Base-by-base conservation (phyloP, 805 yeast species). In the Candida succiphila region DNA sequence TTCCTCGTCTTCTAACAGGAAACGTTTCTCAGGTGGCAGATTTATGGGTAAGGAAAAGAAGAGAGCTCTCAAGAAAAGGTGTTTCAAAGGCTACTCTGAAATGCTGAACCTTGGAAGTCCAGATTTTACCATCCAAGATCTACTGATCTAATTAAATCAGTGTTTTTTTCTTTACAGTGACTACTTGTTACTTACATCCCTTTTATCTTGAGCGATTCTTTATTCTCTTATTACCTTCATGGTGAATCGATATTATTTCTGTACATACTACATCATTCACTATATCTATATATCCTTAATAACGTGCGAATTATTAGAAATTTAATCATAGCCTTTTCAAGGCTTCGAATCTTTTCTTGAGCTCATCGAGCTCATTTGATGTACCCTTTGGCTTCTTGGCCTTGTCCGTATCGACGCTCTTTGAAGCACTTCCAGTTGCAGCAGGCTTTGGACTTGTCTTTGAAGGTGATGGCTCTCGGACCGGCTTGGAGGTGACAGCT, bases 291-390 rank as follows among this genome's bases (percentile, higher is more conserved):
- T 28, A 19, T 14, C 8, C 13, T n/a, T 17, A 17, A 7, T 8
- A 8, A 21, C 10, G 23, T 21, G 10, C 10, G 23, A 21, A 12
- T 13, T 12, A 24, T 6, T 24, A 24, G 14, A 5, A 13, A 7
- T 7, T 18, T 16, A 8, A 5, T 34, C 36, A 52, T n/a, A 41
- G 19, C 34, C 69, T 63, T 40, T 76, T 82, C 41, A 87, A 60
- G 2, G 88, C 88, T n/a, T 79, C 89, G 56, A 83, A 82, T 34
- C 94, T 60, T 37, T 75, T 79, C 48, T 72, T 70, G 34, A 83
- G 55, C 5, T 71, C 78, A 44, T 79, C 88, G 31, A 81, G 56
- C 35, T 78, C 86, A 33, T 64, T 59, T 21, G 54, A 61, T 23
- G 50, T 54, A 23, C 41, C 37, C 18, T 44, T 43, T 32, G 35